Base-by-base conservation (phyloP, 2,329 filamentous ascomycete species). In the Exophiala calicioides region DNA sequence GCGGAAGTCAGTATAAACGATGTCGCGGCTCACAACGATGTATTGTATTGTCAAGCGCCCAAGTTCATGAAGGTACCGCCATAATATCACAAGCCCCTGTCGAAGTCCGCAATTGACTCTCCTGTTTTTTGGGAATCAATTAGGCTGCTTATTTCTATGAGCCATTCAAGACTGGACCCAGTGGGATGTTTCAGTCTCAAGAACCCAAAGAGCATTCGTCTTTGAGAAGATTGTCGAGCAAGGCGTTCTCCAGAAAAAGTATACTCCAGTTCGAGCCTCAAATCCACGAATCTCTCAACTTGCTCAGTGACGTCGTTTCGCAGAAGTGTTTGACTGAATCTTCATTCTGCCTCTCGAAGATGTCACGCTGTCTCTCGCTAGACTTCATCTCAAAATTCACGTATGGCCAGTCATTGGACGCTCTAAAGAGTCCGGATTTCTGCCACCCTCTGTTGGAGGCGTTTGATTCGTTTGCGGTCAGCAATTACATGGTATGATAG, bases 121-220 rank as follows among this genome's bases (percentile, higher is more conserved):
- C 24, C 24, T 7, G n/a, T n/a, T n/a, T n/a, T n/a, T n/a, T 34
- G 10, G 13, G 13, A 12, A 6, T 16, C 19, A 18, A n/a, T 7
- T n/a, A 36, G 33, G 33, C 33, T 6, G 12, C 33, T 5, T 13
- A 36, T 12, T 36, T 36, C 16, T 36, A 36, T 19, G 13, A 36
- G 16, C 13, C 19, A n/a, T 36, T 36, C 33, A n/a, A 12, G 13
- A 36, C 15, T 18, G 33, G 19, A 12, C 33, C 15, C 13, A 12
- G n/a, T 12, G 19, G 19, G 13, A 6, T 36, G 13, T 36, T 36
- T 19, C 19, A 13, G 6, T 18, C 13, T 5, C n/a, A 0, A 65
- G 67, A 13, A 58, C 60, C 4, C 38, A 40, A 58, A 10, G 53
- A 58, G 5, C 62, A 62, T 44, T 64, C 63, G 12, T 15, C 18